A percentile compares a stretch with the other conserved stretches of the same genome.
These are phyloP conservation scores for Zostera marina DNA, from an alignment of 116 monocot genomes.

Conservation along the genomic window DNA sequence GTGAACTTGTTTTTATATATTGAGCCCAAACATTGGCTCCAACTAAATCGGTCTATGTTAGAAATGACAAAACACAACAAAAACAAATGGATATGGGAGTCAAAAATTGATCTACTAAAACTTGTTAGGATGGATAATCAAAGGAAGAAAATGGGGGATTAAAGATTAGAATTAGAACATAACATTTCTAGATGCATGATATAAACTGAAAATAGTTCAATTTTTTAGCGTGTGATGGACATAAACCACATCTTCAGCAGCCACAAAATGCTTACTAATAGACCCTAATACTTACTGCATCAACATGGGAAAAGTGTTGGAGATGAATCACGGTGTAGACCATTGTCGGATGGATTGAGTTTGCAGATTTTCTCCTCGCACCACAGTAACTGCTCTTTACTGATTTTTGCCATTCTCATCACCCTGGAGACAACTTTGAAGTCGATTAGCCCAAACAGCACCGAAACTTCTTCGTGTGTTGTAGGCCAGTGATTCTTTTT, in stretches of 20 bases:
- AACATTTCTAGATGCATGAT: no score
- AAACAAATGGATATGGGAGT: no score
- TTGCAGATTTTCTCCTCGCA: slow-evolving; percentile 98
- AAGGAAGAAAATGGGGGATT: background rate
- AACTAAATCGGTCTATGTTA: no score
- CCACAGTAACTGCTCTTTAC: slow-evolving; percentile 86
- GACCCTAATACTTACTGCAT: slow-evolving; percentile 8
- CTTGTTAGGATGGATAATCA: background rate
- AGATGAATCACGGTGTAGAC: slow-evolving; percentile 34
- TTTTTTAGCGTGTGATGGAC: no score
- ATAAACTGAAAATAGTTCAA: no score
- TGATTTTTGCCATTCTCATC: slow-evolving; percentile 51
- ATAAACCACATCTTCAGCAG: no score
- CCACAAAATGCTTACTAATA: no score
- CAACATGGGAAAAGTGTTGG: slow-evolving; percentile 75
- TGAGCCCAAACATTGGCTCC: no score
- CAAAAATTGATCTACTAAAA: background rate
- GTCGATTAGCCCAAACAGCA: slow-evolving; percentile 60
- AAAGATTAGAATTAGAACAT: background rate
- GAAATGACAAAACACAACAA: no score
- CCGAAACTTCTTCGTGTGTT: slow-evolving; percentile 31
- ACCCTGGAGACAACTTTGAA: slow-evolving; percentile 63
- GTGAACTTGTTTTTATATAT: no score
- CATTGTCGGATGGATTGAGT: slow-evolving; percentile 40
- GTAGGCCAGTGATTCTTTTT: slow-evolving; percentile 59